Conservation (phyloP, 306 rosid species). For the Lotus japonicus region DNA sequence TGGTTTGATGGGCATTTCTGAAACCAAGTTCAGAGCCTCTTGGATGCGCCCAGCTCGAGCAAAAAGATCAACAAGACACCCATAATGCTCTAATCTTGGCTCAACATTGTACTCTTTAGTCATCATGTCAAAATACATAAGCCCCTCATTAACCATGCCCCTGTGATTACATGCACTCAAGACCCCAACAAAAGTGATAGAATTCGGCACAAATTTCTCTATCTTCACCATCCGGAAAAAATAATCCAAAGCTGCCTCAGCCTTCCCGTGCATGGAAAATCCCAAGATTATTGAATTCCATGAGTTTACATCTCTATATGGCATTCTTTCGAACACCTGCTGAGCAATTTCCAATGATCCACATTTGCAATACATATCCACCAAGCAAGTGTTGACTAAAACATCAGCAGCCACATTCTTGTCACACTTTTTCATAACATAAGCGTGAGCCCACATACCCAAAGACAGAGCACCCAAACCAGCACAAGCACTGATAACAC, state of each 20-base stretch:
- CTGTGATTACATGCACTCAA: slow-evolving; percentile 72
- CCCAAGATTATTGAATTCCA: slow-evolving; percentile 77
- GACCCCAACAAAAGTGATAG: slow-evolving; percentile 70
- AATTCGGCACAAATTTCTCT: slow-evolving; percentile 40
- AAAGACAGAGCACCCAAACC: slow-evolving; percentile 60
- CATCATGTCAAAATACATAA: slow-evolving; percentile 53
- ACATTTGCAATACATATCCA: slow-evolving; percentile 81
- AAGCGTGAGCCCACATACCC: slow-evolving; percentile 85
- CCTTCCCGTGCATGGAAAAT: slow-evolving; percentile 63
- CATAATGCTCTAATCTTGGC: slow-evolving; percentile 68
- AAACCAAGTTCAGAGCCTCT: slow-evolving; percentile 57
- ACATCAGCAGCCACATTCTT: slow-evolving; percentile 29
- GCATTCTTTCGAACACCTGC: slow-evolving; percentile 62
- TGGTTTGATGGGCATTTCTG: slow-evolving; percentile 64
- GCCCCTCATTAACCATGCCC: slow-evolving; percentile 63
- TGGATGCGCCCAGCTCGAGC: slow-evolving; percentile 56
- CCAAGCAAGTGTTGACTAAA: slow-evolving; percentile 49
- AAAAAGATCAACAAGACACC: slow-evolving; percentile 75
- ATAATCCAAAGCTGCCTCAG: slow-evolving; percentile 42
- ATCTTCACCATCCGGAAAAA: slow-evolving; percentile 40
- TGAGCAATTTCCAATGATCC: slow-evolving; percentile 57
- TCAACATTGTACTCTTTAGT: slow-evolving; percentile 39
- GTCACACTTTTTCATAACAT: slow-evolving; percentile 39
- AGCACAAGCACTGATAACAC: slow-evolving; percentile 64
- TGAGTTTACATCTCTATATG: slow-evolving; percentile 39